Conservation (phyloP, 2,329 filamentous ascomycete species). For the Tetracladium maxilliforme region DNA sequence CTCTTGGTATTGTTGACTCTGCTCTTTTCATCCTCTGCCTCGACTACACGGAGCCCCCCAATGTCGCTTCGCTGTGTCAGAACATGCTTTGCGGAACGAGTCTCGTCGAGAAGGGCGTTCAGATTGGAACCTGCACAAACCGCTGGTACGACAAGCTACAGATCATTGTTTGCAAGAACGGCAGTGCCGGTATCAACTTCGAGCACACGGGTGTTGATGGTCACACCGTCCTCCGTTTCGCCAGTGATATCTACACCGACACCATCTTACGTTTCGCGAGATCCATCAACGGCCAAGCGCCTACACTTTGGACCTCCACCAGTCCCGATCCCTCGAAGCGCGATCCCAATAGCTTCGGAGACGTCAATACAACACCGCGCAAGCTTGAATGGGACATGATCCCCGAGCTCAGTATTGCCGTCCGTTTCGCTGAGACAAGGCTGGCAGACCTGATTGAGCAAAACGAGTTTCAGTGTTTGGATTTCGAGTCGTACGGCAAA, state of each 20-base stretch:
- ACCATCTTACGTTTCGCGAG: constrained; percentile 92
- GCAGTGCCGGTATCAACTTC: constrained; percentile 96
- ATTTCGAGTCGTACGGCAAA: constrained; percentile 83
- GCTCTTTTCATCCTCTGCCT: constrained; percentile 86
- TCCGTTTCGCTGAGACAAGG: constrained; percentile 89
- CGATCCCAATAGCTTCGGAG: constrained; percentile 79
- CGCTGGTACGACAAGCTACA: constrained; percentile 99
- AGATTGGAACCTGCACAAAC: constrained; percentile 95
- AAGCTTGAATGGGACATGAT: constrained; percentile 98
- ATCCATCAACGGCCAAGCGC: constrained; percentile 88
- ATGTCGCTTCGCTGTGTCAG: constrained; percentile 74
- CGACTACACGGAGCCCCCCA: constrained; percentile 78
- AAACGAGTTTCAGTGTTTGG: constrained; percentile 87
- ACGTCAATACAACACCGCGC: constrained; percentile 85
- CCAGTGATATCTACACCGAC: constrained; percentile 92
- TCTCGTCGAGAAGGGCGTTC: constrained; percentile 80
- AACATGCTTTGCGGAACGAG: constrained; percentile 98
- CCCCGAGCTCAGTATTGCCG: constrained; percentile 76
- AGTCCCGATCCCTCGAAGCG: constrained; percentile 89
- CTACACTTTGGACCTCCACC: constrained; percentile 77
- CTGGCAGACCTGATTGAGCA: constrained; percentile 90
- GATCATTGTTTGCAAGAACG: constrained; percentile 98
- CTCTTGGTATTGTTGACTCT: constrained; percentile 87
- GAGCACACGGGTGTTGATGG: constrained; percentile 97
- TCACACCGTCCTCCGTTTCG: constrained; percentile 90